Evolutionary conservation across 345 rosid species (phyloP).

Genomic region (Geranium rotundifolium): DNA sequence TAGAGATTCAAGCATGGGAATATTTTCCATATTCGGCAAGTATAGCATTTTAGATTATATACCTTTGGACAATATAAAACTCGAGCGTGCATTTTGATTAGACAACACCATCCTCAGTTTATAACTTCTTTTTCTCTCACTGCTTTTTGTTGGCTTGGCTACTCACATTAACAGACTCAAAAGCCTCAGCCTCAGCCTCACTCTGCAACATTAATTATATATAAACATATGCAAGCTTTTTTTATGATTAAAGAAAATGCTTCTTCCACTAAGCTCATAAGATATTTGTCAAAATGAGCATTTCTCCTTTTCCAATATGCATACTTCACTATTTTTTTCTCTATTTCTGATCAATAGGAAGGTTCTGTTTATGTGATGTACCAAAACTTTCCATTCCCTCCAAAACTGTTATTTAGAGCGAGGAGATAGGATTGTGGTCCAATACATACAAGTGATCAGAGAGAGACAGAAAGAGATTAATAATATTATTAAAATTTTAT

Average conservation of each 20-base stretch:
- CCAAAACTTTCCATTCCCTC: not conserved
- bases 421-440: not conserved
- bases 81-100: slow-evolving; percentile 15
- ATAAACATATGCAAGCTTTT: too few relatives aligned
- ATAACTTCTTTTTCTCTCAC: slow-evolving; percentile 3
- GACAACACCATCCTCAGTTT: slow-evolving; percentile 25
- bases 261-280: slow-evolving; percentile 22
- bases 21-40: slow-evolving; percentile 25
- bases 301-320: not conserved
- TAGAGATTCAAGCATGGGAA: slow-evolving; percentile 14
- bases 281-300: slow-evolving; percentile 2
- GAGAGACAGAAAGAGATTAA: not conserved
- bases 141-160: slow-evolving; percentile 4
- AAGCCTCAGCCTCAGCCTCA: slow-evolving; percentile 1
- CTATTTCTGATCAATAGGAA: not conserved
- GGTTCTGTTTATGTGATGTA: not conserved
- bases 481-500: too few relatives aligned
- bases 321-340: not conserved
- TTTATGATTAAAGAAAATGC: slow-evolving; percentile 18
- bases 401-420: too few relatives aligned
- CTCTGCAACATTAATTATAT: not conserved
- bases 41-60: slow-evolving; percentile 6
- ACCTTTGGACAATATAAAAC: slow-evolving; percentile 11
- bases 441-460: not conserved
- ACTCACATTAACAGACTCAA: not conserved